Base-by-base conservation (phyloP, 192 early-diverging fungal species). In the Podila clonocystis region DNA sequence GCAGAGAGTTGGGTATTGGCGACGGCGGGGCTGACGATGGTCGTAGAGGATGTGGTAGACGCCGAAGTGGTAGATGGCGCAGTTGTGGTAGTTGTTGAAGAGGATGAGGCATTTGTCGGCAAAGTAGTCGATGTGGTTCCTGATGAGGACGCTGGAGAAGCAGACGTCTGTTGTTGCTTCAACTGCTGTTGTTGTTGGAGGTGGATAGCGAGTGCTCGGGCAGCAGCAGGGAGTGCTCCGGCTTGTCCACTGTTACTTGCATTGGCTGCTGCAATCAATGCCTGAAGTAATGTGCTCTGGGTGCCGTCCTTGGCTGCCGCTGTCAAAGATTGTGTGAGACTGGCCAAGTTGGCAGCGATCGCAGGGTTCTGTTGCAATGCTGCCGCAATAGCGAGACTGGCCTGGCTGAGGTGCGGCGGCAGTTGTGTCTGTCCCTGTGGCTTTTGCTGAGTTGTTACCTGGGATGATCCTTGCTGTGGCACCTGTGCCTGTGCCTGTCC, bases 341-440 rank as follows among this genome's bases (percentile, higher is more conserved):
- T 62, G 26, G 75, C 75, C n/a, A 63, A 34, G 22, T 63, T 63
- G 9, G 63, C 63, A 15, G 72, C n/a, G 62, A 73, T 55, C 24
- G 68, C 77, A 9, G 77, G 77, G 22, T 80, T 80, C 33, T 73
- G 70, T 26, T 80, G 77, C 29, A 80, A 65, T n/a, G 72, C 61
- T 30, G 77, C 66, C 20, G 77, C 77, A 26, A 80, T 31, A 20
- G 66, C 72, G 3, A 80, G 67, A 41, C 77, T 80, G 11, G 77
- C 77, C 50, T 80, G 68, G 26, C 67, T 80, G 26, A 80, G 55
- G 17, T 80, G 77, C 22, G 70, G 63, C 28, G 62, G 66, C 30
- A 68, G 66, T 3, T 28, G 26, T 3, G 59, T 28, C 58, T 60
- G 58, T 26, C 28, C 59, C 28, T 28, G 30, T 61, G 20, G 52